Conservation (phyloP, 352 stramenopile species). For the Pythium periplocum region DNA sequence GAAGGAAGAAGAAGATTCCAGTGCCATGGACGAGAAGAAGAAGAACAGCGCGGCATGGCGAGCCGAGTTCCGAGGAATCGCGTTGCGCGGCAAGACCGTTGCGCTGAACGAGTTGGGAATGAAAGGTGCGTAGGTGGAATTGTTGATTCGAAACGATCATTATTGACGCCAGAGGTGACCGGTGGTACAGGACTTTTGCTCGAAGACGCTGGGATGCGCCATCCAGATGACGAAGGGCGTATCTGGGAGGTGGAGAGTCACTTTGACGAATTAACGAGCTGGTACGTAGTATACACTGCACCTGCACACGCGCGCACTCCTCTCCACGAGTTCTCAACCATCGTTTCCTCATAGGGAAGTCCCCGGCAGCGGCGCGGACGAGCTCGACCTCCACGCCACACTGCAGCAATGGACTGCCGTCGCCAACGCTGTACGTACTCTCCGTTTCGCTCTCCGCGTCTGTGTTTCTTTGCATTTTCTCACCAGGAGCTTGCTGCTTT, state of each 20-base stretch:
- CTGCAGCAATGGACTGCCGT: conserved; percentile 52
- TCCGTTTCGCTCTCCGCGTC: conserved; percentile 4
- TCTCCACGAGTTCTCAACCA: too few relatives aligned
- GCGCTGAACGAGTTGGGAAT: conserved; percentile 33
- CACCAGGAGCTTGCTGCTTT: too few relatives aligned
- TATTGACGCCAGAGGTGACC: too few relatives aligned
- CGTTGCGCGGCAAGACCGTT: conserved; percentile 50
- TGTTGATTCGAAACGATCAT: too few relatives aligned
- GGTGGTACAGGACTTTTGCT: conserved; percentile 41
- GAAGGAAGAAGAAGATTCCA: conserved; percentile 16
- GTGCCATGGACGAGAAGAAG: conserved; percentile 12
- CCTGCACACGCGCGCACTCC: too few relatives aligned
- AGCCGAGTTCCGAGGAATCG: conserved; percentile 65
- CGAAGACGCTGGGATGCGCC: conserved; percentile 51
- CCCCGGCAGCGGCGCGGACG: conserved; percentile 42
- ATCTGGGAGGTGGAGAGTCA: conserved; percentile 78
- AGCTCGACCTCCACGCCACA: conserved; percentile 40
- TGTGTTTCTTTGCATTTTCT: too few relatives aligned
- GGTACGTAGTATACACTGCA: conserved; percentile 22
- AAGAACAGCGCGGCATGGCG: conserved; percentile 15
- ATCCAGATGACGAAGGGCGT: conserved; percentile 51
- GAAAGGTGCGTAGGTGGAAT: background rate
- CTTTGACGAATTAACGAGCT: conserved; percentile 65
- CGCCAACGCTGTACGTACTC: conserved; percentile 45
- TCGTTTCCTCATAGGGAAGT: conserved; percentile 35